Evolutionary conservation across 75 land plant genomes (phyloP).

Genomic region (Adiantum capillusveneris): DNA sequence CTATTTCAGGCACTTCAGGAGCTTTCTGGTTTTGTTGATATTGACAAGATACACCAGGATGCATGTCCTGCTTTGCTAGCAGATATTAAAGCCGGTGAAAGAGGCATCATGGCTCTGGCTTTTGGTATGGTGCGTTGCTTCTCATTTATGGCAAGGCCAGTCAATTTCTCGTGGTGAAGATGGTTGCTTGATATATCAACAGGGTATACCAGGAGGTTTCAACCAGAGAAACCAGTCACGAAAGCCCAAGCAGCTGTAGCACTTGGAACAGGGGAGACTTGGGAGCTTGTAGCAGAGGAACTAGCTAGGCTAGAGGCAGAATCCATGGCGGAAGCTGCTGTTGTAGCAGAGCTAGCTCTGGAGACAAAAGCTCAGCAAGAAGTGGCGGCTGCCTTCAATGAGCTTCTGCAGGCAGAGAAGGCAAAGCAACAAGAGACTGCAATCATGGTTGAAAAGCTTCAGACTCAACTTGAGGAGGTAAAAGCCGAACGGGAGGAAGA

Average conservation of each 20-base stretch:
- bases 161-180: too few species aligned
- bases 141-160: too few species aligned
- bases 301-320: conserved; percentile 95
- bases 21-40: conserved; percentile 76
- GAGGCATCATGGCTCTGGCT: conserved; percentile 61
- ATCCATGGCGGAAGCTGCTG: conserved; percentile 80
- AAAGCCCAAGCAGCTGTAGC: conserved; percentile 98
- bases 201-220: conserved; percentile 78
- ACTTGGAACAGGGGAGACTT: conserved; percentile 75
- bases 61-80: conserved; percentile 88
- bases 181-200: not conserved
- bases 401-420: conserved; percentile 54
- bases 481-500: conserved; percentile 63
- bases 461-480: conserved; percentile 49
- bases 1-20: conserved; percentile 43
- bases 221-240: conserved; percentile 92
- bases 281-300: conserved; percentile 80
- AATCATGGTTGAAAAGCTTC: conserved; percentile 61
- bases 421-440: conserved; percentile 51
- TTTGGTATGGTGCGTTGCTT: conserved; percentile 48
- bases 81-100: conserved; percentile 68
- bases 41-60: conserved; percentile 73
- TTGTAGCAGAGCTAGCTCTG: conserved; percentile 71
- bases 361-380: conserved; percentile 87
- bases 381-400: conserved; percentile 53